Evolutionary conservation across 306 rosid genomes (phyloP).

Genomic region (Hippophae rhamnoides): DNA sequence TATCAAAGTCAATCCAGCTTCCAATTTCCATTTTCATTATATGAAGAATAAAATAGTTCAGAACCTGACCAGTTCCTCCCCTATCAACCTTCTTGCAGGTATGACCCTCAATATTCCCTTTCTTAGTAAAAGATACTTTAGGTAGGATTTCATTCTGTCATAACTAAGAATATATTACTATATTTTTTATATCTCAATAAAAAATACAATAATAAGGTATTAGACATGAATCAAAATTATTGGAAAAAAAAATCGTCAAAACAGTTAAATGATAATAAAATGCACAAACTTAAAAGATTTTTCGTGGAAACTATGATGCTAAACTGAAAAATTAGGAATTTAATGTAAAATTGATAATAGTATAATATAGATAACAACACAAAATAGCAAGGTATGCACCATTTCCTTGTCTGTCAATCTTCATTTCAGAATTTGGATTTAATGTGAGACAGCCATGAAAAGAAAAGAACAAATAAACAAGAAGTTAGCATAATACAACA

Average conservation of each 20-base stretch:
- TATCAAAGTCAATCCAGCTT: conserved; percentile 16
- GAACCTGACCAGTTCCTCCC: conserved; percentile 39
- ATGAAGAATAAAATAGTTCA: conserved; percentile 11
- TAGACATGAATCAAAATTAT: too few relatives aligned
- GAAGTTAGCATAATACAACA: conserved; percentile 29
- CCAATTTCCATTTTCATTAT: conserved; percentile 13
- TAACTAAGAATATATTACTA: conserved; percentile 11
- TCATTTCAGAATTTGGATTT: conserved; percentile 25
- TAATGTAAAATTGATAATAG: not conserved
- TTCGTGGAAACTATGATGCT: not conserved
- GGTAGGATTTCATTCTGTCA: conserved; percentile 63
- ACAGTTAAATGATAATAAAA: conserved; percentile 1
- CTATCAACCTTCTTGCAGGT: conserved; percentile 20
- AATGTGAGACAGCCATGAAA: conserved; percentile 24
- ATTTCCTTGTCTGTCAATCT: conserved; percentile 82
- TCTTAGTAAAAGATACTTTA: conserved; percentile 25
- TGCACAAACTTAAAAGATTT: conserved; percentile 1
- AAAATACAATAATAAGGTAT: too few relatives aligned
- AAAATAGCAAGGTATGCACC: conserved; percentile 42
- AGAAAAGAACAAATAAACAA: conserved; percentile 16
- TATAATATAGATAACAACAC: not conserved
- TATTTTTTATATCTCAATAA: not conserved
- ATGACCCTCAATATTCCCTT: conserved; percentile 25
- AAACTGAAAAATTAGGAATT: not conserved
- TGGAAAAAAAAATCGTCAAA: not conserved